phyloP scores from a whole-genome alignment of 495 filamentous ascomycete species.

The Saxophila tyrrhenica region DNA sequence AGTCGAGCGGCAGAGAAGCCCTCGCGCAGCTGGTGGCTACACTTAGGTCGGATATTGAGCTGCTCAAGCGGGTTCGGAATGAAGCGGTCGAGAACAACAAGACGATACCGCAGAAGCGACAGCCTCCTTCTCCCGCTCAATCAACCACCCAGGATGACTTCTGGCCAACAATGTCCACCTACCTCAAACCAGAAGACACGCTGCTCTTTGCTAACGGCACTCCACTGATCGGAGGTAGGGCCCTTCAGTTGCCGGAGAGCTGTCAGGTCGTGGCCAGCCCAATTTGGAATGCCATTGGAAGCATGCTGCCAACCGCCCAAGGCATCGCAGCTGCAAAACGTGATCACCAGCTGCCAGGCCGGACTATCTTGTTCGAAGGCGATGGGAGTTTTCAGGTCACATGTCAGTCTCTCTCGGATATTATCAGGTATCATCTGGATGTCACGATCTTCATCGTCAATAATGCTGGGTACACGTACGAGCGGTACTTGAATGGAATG shows the following conservation, averaged over 20 bases:
- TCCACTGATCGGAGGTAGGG: conserved; percentile 15
- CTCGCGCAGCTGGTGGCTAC: neutral
- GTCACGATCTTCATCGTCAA: conserved; percentile 49
- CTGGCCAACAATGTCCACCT: conserved; percentile 18
- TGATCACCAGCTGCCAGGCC: conserved; percentile 24
- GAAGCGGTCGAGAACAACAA: neutral
- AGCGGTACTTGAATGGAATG: conserved; percentile 43
- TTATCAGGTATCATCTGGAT: conserved; percentile 64
- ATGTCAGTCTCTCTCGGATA: conserved; percentile 75
- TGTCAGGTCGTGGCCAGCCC: conserved; percentile 27
- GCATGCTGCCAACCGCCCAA: conserved; percentile 39
- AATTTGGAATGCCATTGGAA: conserved; percentile 36
- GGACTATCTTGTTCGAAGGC: conserved; percentile 67
- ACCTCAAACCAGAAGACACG: conserved; percentile 21
- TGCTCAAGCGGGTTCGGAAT: neutral
- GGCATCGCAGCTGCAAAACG: conserved; percentile 32
- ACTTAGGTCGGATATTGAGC: neutral
- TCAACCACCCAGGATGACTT: conserved; percentile 20
- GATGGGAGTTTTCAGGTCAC: conserved; percentile 83
- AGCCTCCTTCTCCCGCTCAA: neutral
- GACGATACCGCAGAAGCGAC: neutral
- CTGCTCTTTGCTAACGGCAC: conserved; percentile 19
- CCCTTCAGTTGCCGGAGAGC: conserved; percentile 7
- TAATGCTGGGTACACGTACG: conserved; percentile 39
- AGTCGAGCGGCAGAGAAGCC: neutral